Percentiles rank a stretch among this genome's conserved stretches.
These are phyloP conservation scores for Cryphonectria naterciae DNA, from an alignment of 2,329 filamentous ascomycete species.

Conservation along the genomic window DNA sequence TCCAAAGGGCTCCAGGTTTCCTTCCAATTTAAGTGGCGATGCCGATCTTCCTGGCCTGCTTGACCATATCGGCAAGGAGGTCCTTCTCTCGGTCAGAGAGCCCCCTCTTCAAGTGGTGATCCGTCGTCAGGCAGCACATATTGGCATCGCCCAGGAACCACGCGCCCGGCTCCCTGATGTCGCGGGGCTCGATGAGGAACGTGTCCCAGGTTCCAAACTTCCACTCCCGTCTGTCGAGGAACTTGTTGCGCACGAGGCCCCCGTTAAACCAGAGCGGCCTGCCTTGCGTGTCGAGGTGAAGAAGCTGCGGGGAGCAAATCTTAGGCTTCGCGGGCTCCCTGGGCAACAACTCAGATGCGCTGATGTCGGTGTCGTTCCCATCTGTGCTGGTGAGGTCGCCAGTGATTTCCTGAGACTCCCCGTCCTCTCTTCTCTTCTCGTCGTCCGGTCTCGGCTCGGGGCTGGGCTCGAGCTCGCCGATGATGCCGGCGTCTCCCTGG, in stretches of 20 bases:
- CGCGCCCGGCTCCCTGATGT: constrained; percentile 34
- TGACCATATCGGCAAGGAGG: constrained; percentile 38
- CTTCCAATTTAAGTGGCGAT: constrained; percentile 12
- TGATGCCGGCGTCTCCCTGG: constrained; percentile 42
- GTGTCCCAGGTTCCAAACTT: constrained; percentile 43
- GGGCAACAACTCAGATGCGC: constrained; percentile 23
- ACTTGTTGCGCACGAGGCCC: constrained; percentile 49
- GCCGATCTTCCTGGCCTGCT: constrained; percentile 30
- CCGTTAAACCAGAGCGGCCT: constrained; percentile 53
- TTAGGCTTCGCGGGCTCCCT: constrained; percentile 35
- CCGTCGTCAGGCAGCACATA: constrained; percentile 41
- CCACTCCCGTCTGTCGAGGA: constrained; percentile 40
- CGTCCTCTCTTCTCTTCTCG: background rate
- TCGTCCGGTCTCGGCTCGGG: background rate
- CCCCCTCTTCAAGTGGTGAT: constrained; percentile 31
- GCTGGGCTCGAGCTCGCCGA: constrained; percentile 33
- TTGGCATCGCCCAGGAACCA: constrained; percentile 42
- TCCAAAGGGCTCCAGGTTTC: background rate
- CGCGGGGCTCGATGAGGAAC: constrained; percentile 38
- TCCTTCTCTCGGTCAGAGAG: constrained; percentile 36
- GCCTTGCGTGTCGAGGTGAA: constrained; percentile 46
- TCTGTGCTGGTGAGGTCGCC: background rate
- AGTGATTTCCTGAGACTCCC: background rate
- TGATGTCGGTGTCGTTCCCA: constrained; percentile 13
- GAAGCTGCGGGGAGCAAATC: constrained; percentile 49